Percentiles rank a stretch among this genome's conserved stretches.
These are phyloP conservation scores for Arxiozyma slooffiae DNA, from an alignment of 1,139 yeast genomes.

Conservation along the genomic window DNA sequence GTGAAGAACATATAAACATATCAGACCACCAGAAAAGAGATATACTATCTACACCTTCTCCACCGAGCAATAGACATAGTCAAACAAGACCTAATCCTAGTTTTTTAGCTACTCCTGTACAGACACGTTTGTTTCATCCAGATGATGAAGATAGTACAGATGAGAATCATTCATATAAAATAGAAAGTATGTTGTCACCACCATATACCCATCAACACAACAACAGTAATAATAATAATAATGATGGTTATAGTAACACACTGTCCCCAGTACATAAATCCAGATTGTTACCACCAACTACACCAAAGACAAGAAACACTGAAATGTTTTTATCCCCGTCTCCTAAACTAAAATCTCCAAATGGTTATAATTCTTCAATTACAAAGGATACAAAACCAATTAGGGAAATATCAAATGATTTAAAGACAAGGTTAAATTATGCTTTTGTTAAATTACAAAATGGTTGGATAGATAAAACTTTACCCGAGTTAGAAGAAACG, in stretches of 20 bases:
- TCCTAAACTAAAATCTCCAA: constrained; percentile 33
- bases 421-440: constrained; percentile 38
- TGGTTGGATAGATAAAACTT: constrained; percentile 34
- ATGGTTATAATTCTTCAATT: constrained; percentile 12
- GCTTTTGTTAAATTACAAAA: constrained; percentile 39
- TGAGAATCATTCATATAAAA: not conserved
- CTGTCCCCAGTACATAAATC: constrained; percentile 4
- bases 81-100: constrained; percentile 20
- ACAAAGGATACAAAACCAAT: constrained; percentile 31
- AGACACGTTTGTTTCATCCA: not conserved
- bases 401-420: constrained; percentile 35
- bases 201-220: not conserved
- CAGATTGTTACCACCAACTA: constrained; percentile 29
- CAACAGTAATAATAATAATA: too few species aligned
- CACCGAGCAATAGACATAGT: constrained; percentile 9
- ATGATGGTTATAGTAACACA: not conserved
- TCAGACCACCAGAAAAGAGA: not conserved
- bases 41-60: constrained; percentile 9
- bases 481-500: constrained; percentile 31
- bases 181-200: not conserved
- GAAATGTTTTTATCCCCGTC: constrained; percentile 31
- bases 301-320: constrained; percentile 30
- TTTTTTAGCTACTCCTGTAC: constrained; percentile 20
- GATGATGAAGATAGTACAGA: not conserved
- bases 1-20: not conserved